phyloP scores from a whole-genome alignment of 345 rosid genomes.

The Eucalyptus camaldulensis region DNA sequence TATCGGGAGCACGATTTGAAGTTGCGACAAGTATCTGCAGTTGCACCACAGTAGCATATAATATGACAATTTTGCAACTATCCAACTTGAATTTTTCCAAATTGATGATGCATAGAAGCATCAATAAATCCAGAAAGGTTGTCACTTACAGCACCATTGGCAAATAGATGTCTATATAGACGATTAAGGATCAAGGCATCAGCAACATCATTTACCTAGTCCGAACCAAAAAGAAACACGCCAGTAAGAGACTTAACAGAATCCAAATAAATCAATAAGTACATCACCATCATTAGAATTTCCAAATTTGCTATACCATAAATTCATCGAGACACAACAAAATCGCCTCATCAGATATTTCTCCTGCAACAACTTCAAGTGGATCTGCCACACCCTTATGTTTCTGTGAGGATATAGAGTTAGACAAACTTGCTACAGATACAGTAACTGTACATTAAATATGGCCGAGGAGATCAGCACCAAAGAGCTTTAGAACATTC shows the following conservation, averaged over 20 bases:
- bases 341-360: conserved; percentile 87
- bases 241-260: background rate
- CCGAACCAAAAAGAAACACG: background rate
- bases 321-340: conserved; percentile 89
- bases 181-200: conserved; percentile 95
- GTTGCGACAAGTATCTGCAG: conserved; percentile 87
- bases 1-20: conserved; percentile 97
- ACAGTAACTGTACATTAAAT: background rate
- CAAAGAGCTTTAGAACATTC: background rate
- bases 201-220: conserved; percentile 92
- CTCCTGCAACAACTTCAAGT: conserved; percentile 94
- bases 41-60: conserved; percentile 22
- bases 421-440: background rate
- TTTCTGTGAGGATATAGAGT: conserved; percentile 33
- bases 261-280: background rate
- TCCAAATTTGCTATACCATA: conserved; percentile 44
- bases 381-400: conserved; percentile 95
- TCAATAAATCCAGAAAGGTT: background rate
- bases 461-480: background rate
- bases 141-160: conserved; percentile 78
- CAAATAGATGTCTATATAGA: conserved; percentile 69
- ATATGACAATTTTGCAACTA: background rate
- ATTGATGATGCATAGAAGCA: background rate
- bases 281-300: background rate
- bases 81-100: background rate